Conservation (phyloP, 2,329 filamentous ascomycete genomes). For the Fusarium miscanthi region DNA sequence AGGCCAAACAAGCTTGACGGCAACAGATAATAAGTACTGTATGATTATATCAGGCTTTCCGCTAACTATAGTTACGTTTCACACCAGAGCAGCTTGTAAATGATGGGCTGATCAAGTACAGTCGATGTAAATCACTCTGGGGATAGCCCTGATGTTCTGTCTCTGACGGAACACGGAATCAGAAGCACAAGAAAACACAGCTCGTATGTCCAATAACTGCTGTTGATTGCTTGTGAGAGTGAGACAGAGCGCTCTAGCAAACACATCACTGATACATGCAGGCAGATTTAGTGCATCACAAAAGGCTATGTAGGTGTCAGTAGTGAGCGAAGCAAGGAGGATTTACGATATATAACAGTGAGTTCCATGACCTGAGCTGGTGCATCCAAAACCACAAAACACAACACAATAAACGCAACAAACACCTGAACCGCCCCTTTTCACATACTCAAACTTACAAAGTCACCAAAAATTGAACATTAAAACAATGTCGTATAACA, state of each 20-base stretch:
- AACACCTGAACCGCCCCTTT: fast-evolving
- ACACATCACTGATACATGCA: fast-evolving
- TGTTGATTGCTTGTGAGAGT: not conserved
- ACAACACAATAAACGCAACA: not conserved
- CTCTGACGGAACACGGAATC: not conserved
- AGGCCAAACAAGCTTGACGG: not conserved
- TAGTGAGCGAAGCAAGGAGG: too few species aligned
- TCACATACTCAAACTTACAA: not conserved
- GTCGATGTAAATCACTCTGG: not conserved
- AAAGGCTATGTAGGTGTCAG: not conserved
- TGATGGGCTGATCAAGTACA: fast-evolving
- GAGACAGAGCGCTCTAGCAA: not conserved
- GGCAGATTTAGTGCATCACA: not conserved
- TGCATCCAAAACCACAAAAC: not conserved
- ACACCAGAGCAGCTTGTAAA: fast-evolving
- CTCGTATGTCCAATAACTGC: not conserved
- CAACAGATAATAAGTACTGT: too few species aligned
- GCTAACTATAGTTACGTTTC: too few species aligned
- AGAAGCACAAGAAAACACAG: not conserved
- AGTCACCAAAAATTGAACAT: fast-evolving
- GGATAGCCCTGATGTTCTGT: fast-evolving
- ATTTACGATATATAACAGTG: not conserved
- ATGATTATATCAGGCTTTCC: not conserved
- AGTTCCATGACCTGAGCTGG: not conserved
- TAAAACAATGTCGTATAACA: not conserved